Base-by-base conservation (phyloP, 345 rosid species). In the Syzygium aromaticum region DNA sequence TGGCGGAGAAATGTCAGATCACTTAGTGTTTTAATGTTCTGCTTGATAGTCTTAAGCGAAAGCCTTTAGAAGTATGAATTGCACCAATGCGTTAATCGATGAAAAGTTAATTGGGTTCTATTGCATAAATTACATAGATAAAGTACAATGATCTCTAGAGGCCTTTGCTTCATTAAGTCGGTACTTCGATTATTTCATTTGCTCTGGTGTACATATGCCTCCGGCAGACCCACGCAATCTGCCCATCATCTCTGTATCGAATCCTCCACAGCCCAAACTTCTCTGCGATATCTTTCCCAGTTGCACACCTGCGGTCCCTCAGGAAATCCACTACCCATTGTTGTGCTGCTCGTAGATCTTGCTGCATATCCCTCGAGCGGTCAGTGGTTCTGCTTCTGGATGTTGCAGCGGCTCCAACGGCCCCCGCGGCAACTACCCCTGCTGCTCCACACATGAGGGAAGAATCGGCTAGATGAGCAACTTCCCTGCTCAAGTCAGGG, bases 181-280 rank as follows among this genome's bases (percentile, higher is more conserved):
- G 95, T 63, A 94, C 94, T 93, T 94, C 94, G 84, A 92, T 89
- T 86, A 96, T 90, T 93, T 96, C 98, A 90, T 92, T 87, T 80
- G 94, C 95, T 90, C 98, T 94, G 53, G 88, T 90, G 88, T 88
- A 89, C 95, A 94, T 89, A 91, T 96, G 99, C 93, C 99, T 91
- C 86, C 94, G 93, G 54, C 99, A 98, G 61, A 96, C 91, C 99
- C 99, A 98, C 59, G 98, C 98, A 63, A 96, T 92, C 53, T 97
- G 96, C 17, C 99, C 99, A 87, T 93, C 90, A 86, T 94, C 97
- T 52, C 90, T 93, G 91, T 97, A 96, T 90, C 99, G 91, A 64
- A 95, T 97, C 86, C 99, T 90, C 96, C 95, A 95, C 51, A 98
- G 89, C 86, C 98, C 98, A 85, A 98, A 98, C 91, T 98, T 96